Conservation (phyloP, 306 rosid genomes). For the Inga leiocalycina region DNA sequence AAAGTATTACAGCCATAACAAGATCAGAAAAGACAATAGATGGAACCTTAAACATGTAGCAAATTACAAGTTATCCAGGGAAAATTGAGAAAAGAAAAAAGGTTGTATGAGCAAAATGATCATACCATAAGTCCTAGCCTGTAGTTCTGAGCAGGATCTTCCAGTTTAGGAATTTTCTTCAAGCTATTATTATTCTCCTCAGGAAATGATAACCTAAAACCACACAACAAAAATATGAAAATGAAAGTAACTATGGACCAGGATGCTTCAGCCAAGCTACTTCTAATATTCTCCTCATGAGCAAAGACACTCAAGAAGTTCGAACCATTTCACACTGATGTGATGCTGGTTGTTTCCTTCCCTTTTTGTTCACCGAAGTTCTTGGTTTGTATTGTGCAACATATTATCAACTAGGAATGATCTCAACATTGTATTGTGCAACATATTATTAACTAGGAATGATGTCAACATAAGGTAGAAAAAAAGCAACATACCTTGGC, state of each 20-base stretch:
- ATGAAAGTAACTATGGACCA: conserved; percentile 15
- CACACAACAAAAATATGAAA: conserved; percentile 23
- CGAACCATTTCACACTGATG: not conserved
- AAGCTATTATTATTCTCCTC: conserved; percentile 69
- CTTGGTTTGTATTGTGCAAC: not conserved
- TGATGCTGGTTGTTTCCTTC: not conserved
- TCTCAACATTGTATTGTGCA: not conserved
- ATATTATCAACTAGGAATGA: conserved; percentile 6
- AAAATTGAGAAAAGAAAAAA: not conserved
- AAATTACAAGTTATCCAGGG: not conserved
- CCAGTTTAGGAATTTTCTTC: conserved; percentile 84
- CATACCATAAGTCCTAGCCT: conserved; percentile 82
- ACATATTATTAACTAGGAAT: conserved; percentile 4
- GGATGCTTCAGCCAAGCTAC: conserved; percentile 4
- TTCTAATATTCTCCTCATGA: not conserved
- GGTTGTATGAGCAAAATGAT: conserved; percentile 30
- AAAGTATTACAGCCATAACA: not conserved
- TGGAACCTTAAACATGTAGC: not conserved
- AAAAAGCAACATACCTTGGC: conserved; percentile 55
- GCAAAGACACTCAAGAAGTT: not conserved
- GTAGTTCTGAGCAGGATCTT: conserved; percentile 70
- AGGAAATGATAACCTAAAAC: conserved; percentile 76
- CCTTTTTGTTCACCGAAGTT: conserved; percentile 13
- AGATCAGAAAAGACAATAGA: not conserved
- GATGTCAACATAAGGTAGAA: not conserved